A percentile compares a stretch with the other conserved stretches of the same genome.
phyloP scores from a whole-genome alignment of 192 early-diverging fungal species.

The Phycomyces nitens region DNA sequence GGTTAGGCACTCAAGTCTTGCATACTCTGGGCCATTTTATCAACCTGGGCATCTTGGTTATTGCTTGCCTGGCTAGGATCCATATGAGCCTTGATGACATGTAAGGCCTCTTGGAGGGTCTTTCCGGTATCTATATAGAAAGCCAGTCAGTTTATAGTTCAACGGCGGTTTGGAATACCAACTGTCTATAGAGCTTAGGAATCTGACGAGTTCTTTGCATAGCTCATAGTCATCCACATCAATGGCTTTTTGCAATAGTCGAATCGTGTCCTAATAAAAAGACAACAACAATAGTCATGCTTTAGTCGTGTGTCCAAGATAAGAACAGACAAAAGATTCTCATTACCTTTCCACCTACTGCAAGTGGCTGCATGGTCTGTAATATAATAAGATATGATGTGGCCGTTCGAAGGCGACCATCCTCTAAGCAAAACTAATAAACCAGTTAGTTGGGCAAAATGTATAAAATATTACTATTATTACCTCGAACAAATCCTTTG shows the following conservation, averaged over 20 bases:
- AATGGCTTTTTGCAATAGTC: constrained; percentile 69
- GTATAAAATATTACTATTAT: constrained; percentile 2
- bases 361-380: constrained; percentile 80
- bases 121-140: constrained; percentile 39
- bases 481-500: constrained; percentile 82
- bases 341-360: constrained; percentile 58
- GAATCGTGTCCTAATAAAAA: constrained; percentile 52
- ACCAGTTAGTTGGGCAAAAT: constrained; percentile 7
- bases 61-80: background rate
- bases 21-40: constrained; percentile 17
- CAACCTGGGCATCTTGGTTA: constrained; percentile 10
- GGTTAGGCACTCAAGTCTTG: background rate
- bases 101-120: constrained; percentile 42
- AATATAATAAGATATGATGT: constrained; percentile 90
- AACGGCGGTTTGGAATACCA: constrained; percentile 10
- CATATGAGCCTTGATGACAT: constrained; percentile 20
- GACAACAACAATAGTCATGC: background rate
- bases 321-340: background rate
- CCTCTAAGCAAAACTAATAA: constrained; percentile 63
- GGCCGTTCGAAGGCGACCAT: constrained; percentile 72
- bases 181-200: constrained; percentile 77
- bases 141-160: background rate
- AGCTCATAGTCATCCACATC: constrained; percentile 76
- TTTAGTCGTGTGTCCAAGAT: background rate
- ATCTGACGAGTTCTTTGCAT: constrained; percentile 75